These are phyloP conservation scores for Podaxis rugospora DNA, from an alignment of 768 basidiomycete genomes.

Conservation along the genomic window DNA sequence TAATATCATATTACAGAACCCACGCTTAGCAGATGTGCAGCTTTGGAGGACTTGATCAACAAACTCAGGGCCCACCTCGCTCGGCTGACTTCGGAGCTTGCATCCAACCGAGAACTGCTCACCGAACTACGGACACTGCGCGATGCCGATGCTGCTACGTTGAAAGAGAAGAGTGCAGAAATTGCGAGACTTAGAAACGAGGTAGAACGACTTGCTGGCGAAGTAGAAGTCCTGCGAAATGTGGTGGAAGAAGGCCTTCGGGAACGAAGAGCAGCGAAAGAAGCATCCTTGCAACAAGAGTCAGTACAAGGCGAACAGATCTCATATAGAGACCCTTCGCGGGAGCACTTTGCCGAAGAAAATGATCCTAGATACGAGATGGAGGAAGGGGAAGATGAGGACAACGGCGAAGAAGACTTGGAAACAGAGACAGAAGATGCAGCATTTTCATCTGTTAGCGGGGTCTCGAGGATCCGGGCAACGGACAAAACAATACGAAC, in stretches of 20 bases:
- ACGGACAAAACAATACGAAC: constrained; percentile 48
- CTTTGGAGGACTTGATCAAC: constrained; percentile 73
- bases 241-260: constrained; percentile 86
- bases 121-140: constrained; percentile 58
- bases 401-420: constrained; percentile 25
- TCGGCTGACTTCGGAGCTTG: constrained; percentile 73
- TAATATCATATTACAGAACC: neutral
- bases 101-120: constrained; percentile 70
- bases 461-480: neutral
- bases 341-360: constrained; percentile 19
- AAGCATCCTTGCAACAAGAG: constrained; percentile 27
- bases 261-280: constrained; percentile 58
- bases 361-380: constrained; percentile 15
- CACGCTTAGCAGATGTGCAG: constrained; percentile 32
- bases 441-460: neutral
- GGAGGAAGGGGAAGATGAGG: constrained; percentile 21
- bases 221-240: constrained; percentile 82
- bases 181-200: constrained; percentile 66
- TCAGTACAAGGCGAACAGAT: constrained; percentile 27
- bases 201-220: constrained; percentile 76
- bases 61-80: constrained; percentile 73
- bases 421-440: constrained; percentile 20
- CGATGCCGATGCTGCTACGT: constrained; percentile 53
- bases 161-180: constrained; percentile 61
- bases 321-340: constrained; percentile 12